Percentiles rank a stretch among this genome's conserved stretches.
phyloP scores from a whole-genome alignment of 805 yeast genomes.

The Saccharomycopsis javanensis region DNA sequence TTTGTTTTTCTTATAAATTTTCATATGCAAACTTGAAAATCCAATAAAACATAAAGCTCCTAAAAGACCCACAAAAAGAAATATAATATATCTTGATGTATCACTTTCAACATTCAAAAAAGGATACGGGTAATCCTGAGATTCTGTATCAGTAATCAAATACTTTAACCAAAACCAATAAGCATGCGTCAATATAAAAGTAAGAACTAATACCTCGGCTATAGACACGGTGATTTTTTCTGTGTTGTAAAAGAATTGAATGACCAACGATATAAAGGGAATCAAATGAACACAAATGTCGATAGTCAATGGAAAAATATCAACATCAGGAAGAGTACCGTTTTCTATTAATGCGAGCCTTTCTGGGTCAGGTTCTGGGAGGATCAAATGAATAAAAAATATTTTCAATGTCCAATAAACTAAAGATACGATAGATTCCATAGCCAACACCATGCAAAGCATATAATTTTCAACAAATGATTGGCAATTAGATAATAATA shows the following conservation, averaged over 20 bases:
- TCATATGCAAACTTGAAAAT: constrained; percentile 2
- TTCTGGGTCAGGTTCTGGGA: constrained; percentile 18
- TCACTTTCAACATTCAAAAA: constrained; percentile 14
- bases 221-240: not conserved
- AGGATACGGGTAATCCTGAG: constrained; percentile 18
- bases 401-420: constrained; percentile 65
- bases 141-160: constrained; percentile 9
- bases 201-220: not conserved
- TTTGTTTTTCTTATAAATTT: not conserved
- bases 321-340: not conserved
- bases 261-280: constrained; percentile 11
- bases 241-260: not conserved
- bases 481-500: constrained; percentile 53
- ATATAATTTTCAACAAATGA: constrained; percentile 31
- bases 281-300: constrained; percentile 15
- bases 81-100: constrained; percentile 6
- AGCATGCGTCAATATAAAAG: not conserved
- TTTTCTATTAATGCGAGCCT: not conserved
- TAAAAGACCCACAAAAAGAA: constrained; percentile 4
- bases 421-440: constrained; percentile 51
- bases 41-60: constrained; percentile 10
- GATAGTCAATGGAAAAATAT: constrained; percentile 7
- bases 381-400: constrained; percentile 40
- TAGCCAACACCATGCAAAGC: constrained; percentile 45
- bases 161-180: constrained; percentile 17